Conservation (phyloP, 2,329 filamentous ascomycete genomes). For the Parastagonospora nodorum region DNA sequence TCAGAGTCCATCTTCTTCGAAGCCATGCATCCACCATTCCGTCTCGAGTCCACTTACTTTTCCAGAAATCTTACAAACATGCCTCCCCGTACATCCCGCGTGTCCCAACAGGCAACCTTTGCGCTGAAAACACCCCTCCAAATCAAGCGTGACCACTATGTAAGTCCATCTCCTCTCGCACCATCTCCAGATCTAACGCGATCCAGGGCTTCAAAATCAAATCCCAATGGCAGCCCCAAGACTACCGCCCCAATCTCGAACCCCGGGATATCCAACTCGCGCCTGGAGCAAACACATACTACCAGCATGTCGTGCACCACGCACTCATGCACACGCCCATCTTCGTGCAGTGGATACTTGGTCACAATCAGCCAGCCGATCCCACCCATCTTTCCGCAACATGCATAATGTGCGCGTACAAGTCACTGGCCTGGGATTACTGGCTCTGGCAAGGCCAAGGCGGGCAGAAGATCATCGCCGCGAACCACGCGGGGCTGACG, state of each 20-base stretch:
- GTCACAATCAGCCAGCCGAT: background rate
- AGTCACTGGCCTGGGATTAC: background rate
- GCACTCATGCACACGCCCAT: conserved; percentile 11
- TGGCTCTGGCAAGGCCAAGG: background rate
- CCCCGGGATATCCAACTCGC: background rate
- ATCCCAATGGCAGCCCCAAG: background rate
- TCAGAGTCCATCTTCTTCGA: no score
- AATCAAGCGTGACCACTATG: conserved; percentile 1
- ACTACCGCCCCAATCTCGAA: background rate
- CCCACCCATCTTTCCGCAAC: background rate
- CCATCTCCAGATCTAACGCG: background rate
- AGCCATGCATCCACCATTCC: no score
- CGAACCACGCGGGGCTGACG: background rate
- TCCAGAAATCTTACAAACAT: no score
- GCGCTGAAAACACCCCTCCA: background rate
- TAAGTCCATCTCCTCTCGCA: background rate
- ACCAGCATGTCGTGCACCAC: conserved; percentile 6
- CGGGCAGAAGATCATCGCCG: background rate
- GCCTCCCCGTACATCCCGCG: no score
- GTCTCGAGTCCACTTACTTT: no score
- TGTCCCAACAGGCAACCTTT: background rate
- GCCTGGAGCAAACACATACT: background rate
- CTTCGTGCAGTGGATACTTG: conserved; percentile 7
- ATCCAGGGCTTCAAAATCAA: conserved; percentile 2
- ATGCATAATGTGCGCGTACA: conserved; percentile 2